Evolutionary conservation across 2,329 filamentous ascomycete species (phyloP), one percentile per base, ranked within the genome.

Genomic region (Tolypocladium tropicale): DNA sequence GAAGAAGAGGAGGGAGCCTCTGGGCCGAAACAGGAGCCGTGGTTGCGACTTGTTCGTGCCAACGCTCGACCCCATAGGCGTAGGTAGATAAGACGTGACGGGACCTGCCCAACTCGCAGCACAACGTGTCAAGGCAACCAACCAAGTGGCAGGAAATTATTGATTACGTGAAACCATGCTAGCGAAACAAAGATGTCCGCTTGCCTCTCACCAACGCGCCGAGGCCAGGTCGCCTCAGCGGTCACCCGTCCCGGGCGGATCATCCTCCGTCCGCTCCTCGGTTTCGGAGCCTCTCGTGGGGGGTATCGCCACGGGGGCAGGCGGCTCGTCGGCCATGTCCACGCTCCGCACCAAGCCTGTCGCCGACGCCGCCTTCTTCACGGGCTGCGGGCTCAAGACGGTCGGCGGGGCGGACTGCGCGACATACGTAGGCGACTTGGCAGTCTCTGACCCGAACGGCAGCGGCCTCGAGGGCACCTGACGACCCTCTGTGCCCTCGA

Each of bases 401-500:
- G 21, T 48, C 11, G 54, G 49, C 2, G 60, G 54, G 37, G 59
- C 57, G 50, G 64, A 60, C 57, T 65, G 65, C 52, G 61, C 58
- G 59, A 66, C 57, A 58, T 68, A 63, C 57, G 64, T 62, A 58
- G 64, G 63, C 54, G 63, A 63, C 55, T 55, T 65, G 53, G 58
- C 53, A 59, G 63, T 72, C 61, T 81, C 78, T 4, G 80, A 82
- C 54, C 80, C 78, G 64, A 76, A 81, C 32, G 80, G 80, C 41
- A 82, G 64, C 55, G 75, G 65, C 55, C 80, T 73, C 53, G 71
- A 69, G 49, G 81, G 78, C 41, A 82, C 75, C 54, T 77, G 69
- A 60, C 66, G 69, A 63, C 67, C 70, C 61, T 65, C 66, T 16
- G 51, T 30, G 57, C 65, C 63, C 51, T 64, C 61, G 50, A 64